Evolutionary conservation across 2,329 filamentous ascomycete species (phyloP).

Genomic region (Erysiphe neolycopersici): DNA sequence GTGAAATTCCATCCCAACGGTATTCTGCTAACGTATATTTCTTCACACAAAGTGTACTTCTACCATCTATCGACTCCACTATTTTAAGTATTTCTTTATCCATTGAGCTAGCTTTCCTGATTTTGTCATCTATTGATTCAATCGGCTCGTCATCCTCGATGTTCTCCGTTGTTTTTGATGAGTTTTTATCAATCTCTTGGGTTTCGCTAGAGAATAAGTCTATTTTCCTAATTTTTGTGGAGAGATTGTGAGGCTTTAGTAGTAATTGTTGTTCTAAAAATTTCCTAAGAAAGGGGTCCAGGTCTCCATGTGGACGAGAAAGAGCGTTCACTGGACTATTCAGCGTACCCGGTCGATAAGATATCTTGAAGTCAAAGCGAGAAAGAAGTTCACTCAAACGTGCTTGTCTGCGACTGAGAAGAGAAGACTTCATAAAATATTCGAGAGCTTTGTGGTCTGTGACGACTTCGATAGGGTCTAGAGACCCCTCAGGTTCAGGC

Average conservation of each 20-base stretch:
- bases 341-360: neutral
- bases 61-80: neutral
- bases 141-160: neutral
- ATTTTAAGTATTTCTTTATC: neutral
- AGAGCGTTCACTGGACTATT: neutral
- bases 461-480: neutral
- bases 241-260: no score
- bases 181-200: neutral
- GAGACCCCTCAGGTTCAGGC: neutral
- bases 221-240: no score
- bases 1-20: neutral
- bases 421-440: neutral
- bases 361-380: neutral
- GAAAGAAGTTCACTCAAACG: neutral
- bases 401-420: neutral
- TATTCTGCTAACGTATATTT: neutral
- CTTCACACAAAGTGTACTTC: neutral
- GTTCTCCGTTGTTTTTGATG: neutral
- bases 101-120: neutral
- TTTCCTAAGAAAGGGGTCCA: no score
- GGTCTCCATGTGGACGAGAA: neutral
- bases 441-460: conserved; percentile 1
- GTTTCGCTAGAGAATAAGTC: no score
- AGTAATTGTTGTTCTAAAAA: no score
- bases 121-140: neutral